These are phyloP conservation scores for Thelonectria rubi DNA, from an alignment of 2,329 filamentous ascomycete species.

Conservation along the genomic window DNA sequence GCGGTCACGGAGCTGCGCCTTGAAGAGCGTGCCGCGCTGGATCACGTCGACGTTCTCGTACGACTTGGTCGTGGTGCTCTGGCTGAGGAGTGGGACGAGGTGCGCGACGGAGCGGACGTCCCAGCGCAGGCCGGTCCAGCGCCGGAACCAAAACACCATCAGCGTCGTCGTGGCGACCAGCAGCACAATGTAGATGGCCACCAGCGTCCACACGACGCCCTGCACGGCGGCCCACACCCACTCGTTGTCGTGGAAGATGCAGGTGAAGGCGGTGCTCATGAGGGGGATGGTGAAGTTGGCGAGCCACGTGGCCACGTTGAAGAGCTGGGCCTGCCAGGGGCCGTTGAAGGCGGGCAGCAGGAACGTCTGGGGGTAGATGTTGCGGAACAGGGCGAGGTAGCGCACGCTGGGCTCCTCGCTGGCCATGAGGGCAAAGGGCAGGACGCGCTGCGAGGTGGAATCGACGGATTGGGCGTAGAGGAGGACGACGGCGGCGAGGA, in stretches of 20 bases:
- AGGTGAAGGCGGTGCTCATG: conserved; percentile 78
- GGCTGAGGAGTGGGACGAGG: conserved; percentile 78
- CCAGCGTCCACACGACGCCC: conserved; percentile 79
- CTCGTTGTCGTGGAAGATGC: conserved; percentile 61
- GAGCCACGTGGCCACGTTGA: conserved; percentile 78
- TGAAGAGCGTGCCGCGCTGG: conserved; percentile 60
- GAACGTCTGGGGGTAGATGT: conserved; percentile 76
- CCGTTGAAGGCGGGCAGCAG: conserved; percentile 67
- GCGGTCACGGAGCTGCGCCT: conserved; percentile 61
- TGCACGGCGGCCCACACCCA: conserved; percentile 87
- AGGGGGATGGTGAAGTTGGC: conserved; percentile 83
- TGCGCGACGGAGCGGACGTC: conserved; percentile 85
- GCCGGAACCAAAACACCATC: conserved; percentile 69
- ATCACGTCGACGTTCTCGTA: conserved; percentile 74
- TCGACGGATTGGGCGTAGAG: conserved; percentile 82
- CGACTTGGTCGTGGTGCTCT: conserved; percentile 79
- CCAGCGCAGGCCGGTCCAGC: conserved; percentile 83
- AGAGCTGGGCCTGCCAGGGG: conserved; percentile 72
- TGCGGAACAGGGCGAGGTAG: conserved; percentile 71
- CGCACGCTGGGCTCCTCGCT: conserved; percentile 67
- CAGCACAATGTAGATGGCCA: conserved; percentile 77
- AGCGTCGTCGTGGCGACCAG: conserved; percentile 62
- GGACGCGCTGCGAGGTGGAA: conserved; percentile 75
- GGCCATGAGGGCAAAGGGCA: conserved; percentile 82
- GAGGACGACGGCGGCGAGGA: conserved; percentile 75